A percentile compares a stretch with the other conserved stretches of the same genome.
These are phyloP conservation scores for Camellia oleifera DNA, from an alignment of 179 eudicot species.

Conservation along the genomic window DNA sequence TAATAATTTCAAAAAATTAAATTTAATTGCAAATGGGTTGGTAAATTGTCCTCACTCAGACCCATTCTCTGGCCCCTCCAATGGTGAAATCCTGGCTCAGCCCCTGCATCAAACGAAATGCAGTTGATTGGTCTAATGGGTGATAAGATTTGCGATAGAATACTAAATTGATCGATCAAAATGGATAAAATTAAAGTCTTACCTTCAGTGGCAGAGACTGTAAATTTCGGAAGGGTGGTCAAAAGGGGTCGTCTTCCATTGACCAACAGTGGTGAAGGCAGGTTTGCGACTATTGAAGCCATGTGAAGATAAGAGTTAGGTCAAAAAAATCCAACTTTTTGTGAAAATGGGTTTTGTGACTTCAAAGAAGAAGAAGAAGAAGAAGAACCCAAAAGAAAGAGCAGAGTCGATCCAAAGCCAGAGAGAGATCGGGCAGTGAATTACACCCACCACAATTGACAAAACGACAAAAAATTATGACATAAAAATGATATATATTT, in stretches of 20 bases:
- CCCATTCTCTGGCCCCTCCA: too few relatives aligned
- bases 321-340: neutral
- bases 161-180: neutral
- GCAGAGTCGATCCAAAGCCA: neutral
- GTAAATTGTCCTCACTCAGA: too few relatives aligned
- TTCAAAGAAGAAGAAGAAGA: neutral
- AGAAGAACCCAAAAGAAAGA: neutral
- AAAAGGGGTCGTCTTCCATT: constrained; percentile 30
- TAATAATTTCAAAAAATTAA: too few relatives aligned
- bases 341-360: neutral
- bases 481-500: too few relatives aligned
- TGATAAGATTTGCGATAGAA: neutral
- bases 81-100: too few relatives aligned
- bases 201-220: constrained; percentile 33
- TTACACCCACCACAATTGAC: too few relatives aligned
- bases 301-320: neutral
- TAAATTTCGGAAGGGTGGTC: constrained; percentile 26
- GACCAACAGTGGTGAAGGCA: constrained; percentile 16
- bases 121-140: too few relatives aligned
- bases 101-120: too few relatives aligned
- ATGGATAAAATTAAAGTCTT: neutral
- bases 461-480: too few relatives aligned
- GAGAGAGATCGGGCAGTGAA: neutral
- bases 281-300: constrained; percentile 21
- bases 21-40: too few relatives aligned